Percentiles rank a stretch among this genome's conserved stretches.
phyloP scores from a whole-genome alignment of 345 rosid genomes.

The Mercurialis annua region DNA sequence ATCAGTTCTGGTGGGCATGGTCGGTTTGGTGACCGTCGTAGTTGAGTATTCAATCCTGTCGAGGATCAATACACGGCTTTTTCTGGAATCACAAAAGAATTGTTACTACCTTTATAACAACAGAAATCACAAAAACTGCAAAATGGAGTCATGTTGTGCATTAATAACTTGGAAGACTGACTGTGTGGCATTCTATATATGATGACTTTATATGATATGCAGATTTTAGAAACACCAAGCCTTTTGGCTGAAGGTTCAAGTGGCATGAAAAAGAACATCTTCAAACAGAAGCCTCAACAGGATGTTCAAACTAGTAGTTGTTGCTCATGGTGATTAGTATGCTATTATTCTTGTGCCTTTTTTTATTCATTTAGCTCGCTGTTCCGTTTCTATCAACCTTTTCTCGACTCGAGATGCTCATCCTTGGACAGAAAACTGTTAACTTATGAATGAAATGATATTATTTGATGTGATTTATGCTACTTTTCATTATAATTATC shows the following conservation, averaged over 20 bases:
- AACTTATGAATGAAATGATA: neutral
- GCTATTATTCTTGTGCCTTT: neutral
- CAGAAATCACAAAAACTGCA: neutral
- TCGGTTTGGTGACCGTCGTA: no score
- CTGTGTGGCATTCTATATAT: no score
- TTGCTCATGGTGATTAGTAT: conserved; percentile 33
- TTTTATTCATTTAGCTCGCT: no score
- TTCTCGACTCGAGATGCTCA: neutral
- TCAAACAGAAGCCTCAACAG: conserved; percentile 64
- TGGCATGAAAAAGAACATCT: conserved; percentile 78
- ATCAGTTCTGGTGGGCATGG: no score
- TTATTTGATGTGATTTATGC: conserved; percentile 4
- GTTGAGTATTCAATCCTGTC: no score
- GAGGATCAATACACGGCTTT: no score
- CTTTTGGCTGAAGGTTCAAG: conserved; percentile 70
- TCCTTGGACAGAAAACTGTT: neutral
- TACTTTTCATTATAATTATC: no score
- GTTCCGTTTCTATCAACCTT: neutral
- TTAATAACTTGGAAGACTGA: neutral
- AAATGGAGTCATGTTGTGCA: neutral
- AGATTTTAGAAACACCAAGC: conserved; percentile 92
- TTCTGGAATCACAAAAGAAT: no score
- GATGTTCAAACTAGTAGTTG: conserved; percentile 49
- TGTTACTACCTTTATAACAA: no score
- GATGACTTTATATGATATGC: conserved; percentile 12